Evolutionary conservation across 495 filamentous ascomycete genomes (phyloP).

Genomic region (Aspergillus ellipticus): DNA sequence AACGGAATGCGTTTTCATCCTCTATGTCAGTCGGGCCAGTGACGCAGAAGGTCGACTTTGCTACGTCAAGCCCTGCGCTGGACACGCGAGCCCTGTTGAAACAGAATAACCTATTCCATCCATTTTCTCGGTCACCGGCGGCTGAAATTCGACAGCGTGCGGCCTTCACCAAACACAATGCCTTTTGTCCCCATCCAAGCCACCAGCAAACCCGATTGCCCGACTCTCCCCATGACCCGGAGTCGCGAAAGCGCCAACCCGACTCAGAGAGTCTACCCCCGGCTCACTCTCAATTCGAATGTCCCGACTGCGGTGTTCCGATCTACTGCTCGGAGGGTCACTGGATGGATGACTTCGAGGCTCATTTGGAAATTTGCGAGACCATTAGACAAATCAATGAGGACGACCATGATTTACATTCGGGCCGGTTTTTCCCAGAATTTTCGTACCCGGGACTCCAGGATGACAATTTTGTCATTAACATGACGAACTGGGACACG

Average conservation of each 20-base stretch:
- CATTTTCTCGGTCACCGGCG: constrained; percentile 81
- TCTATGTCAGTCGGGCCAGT: constrained; percentile 3
- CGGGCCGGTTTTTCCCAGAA: constrained; percentile 87
- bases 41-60: constrained; percentile 27
- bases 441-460: constrained; percentile 86
- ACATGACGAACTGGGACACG: constrained; percentile 99
- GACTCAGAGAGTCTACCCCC: constrained; percentile 53
- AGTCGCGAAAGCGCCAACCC: constrained; percentile 46
- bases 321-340: constrained; percentile 90
- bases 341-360: constrained; percentile 91
- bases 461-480: constrained; percentile 85
- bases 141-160: constrained; percentile 80
- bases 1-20: constrained; percentile 8
- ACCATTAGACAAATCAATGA: constrained; percentile 89
- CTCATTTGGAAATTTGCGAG: constrained; percentile 89
- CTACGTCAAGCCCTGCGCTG: constrained; percentile 18
- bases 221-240: constrained; percentile 56
- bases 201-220: constrained; percentile 67
- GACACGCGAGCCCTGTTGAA: constrained; percentile 55
- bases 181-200: constrained; percentile 83
- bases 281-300: constrained; percentile 84
- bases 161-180: constrained; percentile 83
- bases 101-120: constrained; percentile 86
- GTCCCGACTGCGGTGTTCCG: constrained; percentile 92
- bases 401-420: constrained; percentile 92